Conservation (phyloP, 306 rosid species). For the Inga oerstediana region DNA sequence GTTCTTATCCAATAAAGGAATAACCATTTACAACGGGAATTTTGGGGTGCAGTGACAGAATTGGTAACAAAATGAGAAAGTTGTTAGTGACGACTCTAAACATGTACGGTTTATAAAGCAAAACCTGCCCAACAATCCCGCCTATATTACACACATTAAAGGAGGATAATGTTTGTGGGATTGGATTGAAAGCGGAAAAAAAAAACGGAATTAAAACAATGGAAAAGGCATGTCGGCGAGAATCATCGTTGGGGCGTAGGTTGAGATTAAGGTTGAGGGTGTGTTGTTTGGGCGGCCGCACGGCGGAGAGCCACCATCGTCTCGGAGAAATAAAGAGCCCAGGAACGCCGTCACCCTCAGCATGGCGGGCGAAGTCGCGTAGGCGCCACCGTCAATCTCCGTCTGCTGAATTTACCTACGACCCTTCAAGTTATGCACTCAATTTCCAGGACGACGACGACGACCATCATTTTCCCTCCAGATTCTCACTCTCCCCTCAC, state of each 20-base stretch:
- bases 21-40: background rate
- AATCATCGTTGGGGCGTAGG: constrained; percentile 21
- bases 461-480: constrained; percentile 3
- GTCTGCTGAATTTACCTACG: constrained; percentile 48
- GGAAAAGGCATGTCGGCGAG: constrained; percentile 7
- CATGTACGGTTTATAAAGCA: background rate
- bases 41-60: background rate
- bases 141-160: background rate
- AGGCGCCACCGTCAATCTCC: constrained; percentile 20
- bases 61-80: background rate
- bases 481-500: background rate
- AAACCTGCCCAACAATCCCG: too few species aligned
- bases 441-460: constrained; percentile 45
- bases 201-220: background rate
- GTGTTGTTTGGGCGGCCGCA: constrained; percentile 42
- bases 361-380: constrained; percentile 11
- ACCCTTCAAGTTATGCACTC: constrained; percentile 47
- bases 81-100: background rate
- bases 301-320: background rate
- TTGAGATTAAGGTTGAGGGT: constrained; percentile 34
- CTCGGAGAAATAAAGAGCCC: background rate
- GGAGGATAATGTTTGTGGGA: background rate
- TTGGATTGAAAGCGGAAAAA: background rate
- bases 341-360: background rate
- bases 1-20: background rate